Evolutionary conservation across 441 rosid species (phyloP).

Genomic region (Euphorbia celastroides): DNA sequence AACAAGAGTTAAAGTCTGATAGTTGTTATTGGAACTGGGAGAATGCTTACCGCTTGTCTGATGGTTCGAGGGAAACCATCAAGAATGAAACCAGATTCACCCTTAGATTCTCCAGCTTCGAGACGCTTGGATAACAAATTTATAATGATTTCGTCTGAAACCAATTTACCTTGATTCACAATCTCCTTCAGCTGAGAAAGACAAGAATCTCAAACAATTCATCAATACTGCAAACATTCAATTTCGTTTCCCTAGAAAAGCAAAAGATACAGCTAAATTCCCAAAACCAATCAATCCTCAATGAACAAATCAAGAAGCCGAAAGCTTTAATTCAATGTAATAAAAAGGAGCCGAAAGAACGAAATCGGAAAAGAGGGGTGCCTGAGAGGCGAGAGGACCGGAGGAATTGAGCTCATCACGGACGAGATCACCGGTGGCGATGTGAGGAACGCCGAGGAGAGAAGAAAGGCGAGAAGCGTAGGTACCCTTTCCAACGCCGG

Average conservation of each 20-base stretch:
- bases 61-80: constrained; percentile 96
- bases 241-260: background rate
- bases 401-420: constrained; percentile 82
- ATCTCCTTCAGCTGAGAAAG: constrained; percentile 63
- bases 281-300: background rate
- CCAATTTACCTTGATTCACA: constrained; percentile 74
- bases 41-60: constrained; percentile 71
- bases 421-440: constrained; percentile 96
- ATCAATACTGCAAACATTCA: background rate
- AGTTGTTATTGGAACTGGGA: background rate
- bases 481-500: constrained; percentile 98
- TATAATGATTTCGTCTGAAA: constrained; percentile 84
- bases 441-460: constrained; percentile 85
- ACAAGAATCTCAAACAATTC: background rate
- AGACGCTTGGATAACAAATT: constrained; percentile 76
- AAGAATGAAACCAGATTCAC: constrained; percentile 89
- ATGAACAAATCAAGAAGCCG: background rate
- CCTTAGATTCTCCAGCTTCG: constrained; percentile 61
- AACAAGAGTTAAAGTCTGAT: background rate
- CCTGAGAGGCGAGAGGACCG: constrained; percentile 78
- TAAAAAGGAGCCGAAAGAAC: background rate
- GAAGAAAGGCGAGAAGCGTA: constrained; percentile 81
- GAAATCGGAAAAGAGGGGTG: constrained; percentile 3
- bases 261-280: background rate
- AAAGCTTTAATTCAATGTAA: background rate